phyloP scores from a whole-genome alignment of 139 green algal genomes.

The Tetradesmus obliquus region DNA sequence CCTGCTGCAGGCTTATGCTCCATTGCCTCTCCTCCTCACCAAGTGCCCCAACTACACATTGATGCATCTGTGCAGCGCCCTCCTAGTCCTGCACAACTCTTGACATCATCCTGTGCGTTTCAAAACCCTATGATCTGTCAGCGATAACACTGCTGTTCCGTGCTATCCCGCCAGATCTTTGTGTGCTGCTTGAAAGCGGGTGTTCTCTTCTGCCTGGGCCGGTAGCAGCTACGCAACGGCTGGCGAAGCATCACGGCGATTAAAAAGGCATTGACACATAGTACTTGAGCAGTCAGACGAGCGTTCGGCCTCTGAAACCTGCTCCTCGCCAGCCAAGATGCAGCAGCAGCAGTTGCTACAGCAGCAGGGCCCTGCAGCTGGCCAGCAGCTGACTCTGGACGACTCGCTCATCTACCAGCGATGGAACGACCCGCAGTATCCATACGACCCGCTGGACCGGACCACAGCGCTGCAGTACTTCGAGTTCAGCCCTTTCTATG shows the following conservation, averaged over 20 bases:
- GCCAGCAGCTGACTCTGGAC: slow-evolving; percentile 1
- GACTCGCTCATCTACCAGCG: slow-evolving; percentile 46
- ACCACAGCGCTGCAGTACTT: slow-evolving; percentile 86
- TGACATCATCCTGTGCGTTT: too few species aligned
- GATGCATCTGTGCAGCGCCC: too few species aligned
- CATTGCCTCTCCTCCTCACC: too few species aligned
- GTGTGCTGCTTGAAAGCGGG: neutral
- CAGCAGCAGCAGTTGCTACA: slow-evolving; percentile 1
- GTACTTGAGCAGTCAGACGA: too few species aligned
- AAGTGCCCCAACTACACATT: too few species aligned
- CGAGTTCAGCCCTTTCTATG: slow-evolving; percentile 85
- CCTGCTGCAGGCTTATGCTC: too few species aligned
- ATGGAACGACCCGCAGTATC: slow-evolving; percentile 65
- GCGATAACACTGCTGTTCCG: neutral
- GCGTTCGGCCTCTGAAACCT: neutral
- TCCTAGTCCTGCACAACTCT: too few species aligned
- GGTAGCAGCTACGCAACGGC: neutral
- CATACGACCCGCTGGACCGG: slow-evolving; percentile 62
- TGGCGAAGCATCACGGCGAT: neutral
- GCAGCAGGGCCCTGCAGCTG: neutral
- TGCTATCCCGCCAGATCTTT: neutral
- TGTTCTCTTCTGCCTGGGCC: neutral
- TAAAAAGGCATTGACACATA: too few species aligned
- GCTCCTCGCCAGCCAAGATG: neutral
- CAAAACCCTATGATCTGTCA: too few species aligned